Base-by-base conservation (phyloP, 2,329 filamentous ascomycete species). In the Catunica adiposa region DNA sequence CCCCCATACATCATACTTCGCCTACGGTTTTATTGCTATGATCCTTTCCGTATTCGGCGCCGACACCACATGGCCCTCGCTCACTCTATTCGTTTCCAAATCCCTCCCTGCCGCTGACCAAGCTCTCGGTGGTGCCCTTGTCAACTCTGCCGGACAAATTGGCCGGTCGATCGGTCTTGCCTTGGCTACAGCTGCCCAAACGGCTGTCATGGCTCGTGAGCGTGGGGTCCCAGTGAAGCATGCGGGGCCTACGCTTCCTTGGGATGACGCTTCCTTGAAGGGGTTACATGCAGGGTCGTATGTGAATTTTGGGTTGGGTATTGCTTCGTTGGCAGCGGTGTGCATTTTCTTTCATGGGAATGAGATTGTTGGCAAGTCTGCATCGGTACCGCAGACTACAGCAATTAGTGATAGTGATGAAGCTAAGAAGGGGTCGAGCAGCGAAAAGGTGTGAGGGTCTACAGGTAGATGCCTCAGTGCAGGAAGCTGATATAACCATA, bases 1-100 rank as follows among this genome's bases (percentile, higher is more conserved):
- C 0, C 70, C 74, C 0, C 65, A 69, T 1, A 82, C 79, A 0
- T 77, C 71, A 0, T 86, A 86, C 67, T 86, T 82, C 64, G 82
- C 83, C 2, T 83, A 76, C 60, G 80, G 77, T 0, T 71, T 87
- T 20, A 76, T 76, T 1, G 80, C 82, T 7, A 85, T 86, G 78
- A 66, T 80, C 0, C 67, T 86, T 2, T 73, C 75, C 5, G 80
- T 84, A 7, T 70, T 83, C 37, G 82, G 83, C 31, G 79, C 80
- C 2, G 82, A 86, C 62, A 82, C 79, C 0, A 71, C 81, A 0
- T 84, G 79, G 71, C 82, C 82, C 0, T 77, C 76, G 3, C 68
- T 86, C 17, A 80, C 79, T 0, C 71, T 86, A 0, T 84, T 83
- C 63, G 82, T 78, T 0, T 82, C 81, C 0, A 77, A 78, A 59